These are phyloP conservation scores for Xylariaceae sp. DNA, from an alignment of 2,329 filamentous ascomycete genomes.

Conservation along the genomic window DNA sequence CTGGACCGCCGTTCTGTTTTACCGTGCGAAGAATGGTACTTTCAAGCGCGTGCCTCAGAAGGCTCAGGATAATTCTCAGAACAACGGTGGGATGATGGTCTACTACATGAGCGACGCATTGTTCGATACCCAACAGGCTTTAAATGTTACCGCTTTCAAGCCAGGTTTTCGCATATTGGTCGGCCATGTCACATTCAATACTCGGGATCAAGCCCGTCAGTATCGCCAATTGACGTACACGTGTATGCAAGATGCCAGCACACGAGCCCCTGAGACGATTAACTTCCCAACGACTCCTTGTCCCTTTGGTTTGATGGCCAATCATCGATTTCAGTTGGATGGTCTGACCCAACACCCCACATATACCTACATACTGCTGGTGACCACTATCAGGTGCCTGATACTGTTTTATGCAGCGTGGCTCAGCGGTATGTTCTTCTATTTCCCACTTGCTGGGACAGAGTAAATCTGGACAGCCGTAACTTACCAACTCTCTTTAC, in stretches of 20 bases:
- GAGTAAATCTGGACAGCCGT: constrained; percentile 31
- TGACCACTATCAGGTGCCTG: too few species aligned
- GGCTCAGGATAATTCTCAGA: constrained; percentile 37
- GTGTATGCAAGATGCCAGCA: constrained; percentile 37
- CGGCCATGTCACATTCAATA: constrained; percentile 36
- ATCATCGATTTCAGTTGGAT: constrained; percentile 21
- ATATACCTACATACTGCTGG: too few species aligned
- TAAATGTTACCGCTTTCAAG: constrained; percentile 42
- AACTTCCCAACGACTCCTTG: constrained; percentile 37
- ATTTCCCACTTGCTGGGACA: constrained; percentile 33
- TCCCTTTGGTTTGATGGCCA: constrained; percentile 41
- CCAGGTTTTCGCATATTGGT: constrained; percentile 47
- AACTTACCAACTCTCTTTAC: too few species aligned
- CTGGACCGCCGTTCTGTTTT: constrained; percentile 33
- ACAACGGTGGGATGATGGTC: constrained; percentile 42
- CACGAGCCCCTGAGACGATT: constrained; percentile 36
- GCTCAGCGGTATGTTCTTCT: too few species aligned
- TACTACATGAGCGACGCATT: constrained; percentile 44
- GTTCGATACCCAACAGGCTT: constrained; percentile 34
- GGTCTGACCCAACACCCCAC: too few species aligned
- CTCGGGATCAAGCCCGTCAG: constrained; percentile 31
- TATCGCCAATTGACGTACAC: constrained; percentile 39
- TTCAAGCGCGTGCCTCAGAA: constrained; percentile 39
- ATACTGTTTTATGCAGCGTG: too few species aligned
- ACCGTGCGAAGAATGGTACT: constrained; percentile 37